These are phyloP conservation scores for Zygotorulaspora danielsina DNA, from an alignment of 805 yeast genomes.

Conservation along the genomic window DNA sequence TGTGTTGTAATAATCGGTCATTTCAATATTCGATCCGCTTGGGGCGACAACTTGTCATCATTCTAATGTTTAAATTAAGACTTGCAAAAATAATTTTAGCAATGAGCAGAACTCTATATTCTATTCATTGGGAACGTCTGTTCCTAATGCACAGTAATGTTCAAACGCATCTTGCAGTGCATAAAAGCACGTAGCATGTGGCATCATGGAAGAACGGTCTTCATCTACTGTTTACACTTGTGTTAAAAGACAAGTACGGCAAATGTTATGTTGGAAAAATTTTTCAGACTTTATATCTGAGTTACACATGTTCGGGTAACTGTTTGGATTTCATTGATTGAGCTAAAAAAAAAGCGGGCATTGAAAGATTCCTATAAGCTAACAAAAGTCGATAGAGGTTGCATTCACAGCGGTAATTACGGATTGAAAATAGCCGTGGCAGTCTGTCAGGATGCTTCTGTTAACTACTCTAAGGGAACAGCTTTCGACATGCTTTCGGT, in stretches of 20 bases:
- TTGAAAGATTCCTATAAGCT: background rate
- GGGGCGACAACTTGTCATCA: slow-evolving; percentile 43
- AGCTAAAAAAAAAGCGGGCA: slow-evolving; percentile 1
- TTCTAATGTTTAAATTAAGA: slow-evolving; percentile 6
- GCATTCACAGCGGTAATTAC: no score
- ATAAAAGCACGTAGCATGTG: no score
- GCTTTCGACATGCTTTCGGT: background rate
- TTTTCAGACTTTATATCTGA: background rate
- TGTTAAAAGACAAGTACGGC: background rate
- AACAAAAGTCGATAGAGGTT: background rate
- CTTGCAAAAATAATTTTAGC: background rate
- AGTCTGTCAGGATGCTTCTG: slow-evolving; percentile 4
- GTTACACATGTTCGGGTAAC: background rate
- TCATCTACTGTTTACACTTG: no score
- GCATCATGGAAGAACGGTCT: no score
- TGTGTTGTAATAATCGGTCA: slow-evolving; percentile 29
- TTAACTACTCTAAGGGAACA: slow-evolving; percentile 4
- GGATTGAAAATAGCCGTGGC: no score
- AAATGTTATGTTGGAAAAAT: no score
- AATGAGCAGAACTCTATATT: slow-evolving; percentile 2
- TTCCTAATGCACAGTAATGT: slow-evolving; percentile 13
- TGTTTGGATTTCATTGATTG: background rate
- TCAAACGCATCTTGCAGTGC: no score
- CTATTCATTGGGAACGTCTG: slow-evolving; percentile 23
- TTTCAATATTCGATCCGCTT: slow-evolving; percentile 35